These are phyloP conservation scores for Carex arenaria DNA, from an alignment of 202 grass and related monocot genomes.

Conservation along the genomic window DNA sequence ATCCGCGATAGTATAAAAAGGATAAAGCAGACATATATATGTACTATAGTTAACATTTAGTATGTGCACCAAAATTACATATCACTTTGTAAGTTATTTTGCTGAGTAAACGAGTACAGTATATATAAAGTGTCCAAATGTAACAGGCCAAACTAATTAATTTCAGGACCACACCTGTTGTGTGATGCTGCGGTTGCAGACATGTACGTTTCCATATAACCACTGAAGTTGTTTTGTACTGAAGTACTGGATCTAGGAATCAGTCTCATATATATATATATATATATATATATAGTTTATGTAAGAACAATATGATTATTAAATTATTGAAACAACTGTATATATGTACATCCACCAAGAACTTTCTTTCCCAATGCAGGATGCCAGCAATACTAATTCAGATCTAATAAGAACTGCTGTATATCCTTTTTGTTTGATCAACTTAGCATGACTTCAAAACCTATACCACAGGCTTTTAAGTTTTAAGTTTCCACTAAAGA, in stretches of 20 bases:
- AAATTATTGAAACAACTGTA: not conserved
- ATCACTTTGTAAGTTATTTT: not conserved
- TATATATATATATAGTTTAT: not conserved
- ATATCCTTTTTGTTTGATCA: not conserved
- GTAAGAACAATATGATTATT: not conserved
- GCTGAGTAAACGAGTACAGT: not conserved
- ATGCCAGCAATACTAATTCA: not conserved
- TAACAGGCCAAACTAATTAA: conserved; percentile 14
- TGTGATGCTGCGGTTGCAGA: not conserved
- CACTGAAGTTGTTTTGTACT: conserved; percentile 8
- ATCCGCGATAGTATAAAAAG: not conserved
- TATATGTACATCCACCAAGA: not conserved
- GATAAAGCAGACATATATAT: not conserved
- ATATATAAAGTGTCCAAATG: not conserved
- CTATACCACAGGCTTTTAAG: not conserved
- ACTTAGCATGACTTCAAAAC: not conserved
- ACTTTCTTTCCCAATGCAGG: not conserved
- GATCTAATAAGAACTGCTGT: not conserved
- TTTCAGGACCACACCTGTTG: conserved; percentile 10
- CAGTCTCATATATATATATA: not conserved
- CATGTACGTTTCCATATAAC: conserved; percentile 13
- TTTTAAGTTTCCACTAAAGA: not conserved
- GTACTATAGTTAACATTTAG: not conserved
- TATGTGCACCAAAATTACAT: not conserved
- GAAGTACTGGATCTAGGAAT: conserved; percentile 13